These are phyloP conservation scores for Tolypocladium pustulatum DNA, from an alignment of 2,329 filamentous ascomycete species.

Conservation along the genomic window DNA sequence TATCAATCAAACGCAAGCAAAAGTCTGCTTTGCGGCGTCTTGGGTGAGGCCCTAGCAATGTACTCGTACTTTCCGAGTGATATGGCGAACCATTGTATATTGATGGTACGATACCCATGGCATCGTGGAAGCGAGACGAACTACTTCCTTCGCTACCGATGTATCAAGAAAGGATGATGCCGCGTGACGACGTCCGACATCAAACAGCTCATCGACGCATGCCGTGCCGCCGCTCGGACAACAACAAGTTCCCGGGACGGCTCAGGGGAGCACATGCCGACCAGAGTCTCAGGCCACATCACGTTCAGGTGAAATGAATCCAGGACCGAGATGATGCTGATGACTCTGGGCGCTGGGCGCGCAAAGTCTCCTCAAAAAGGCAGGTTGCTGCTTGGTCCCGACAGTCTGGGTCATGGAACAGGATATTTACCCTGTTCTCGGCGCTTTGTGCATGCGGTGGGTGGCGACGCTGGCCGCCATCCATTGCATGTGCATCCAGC, in stretches of 20 bases:
- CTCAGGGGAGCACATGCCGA: not conserved
- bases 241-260: not conserved
- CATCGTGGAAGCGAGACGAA: not conserved
- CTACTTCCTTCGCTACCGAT: not conserved
- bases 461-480: not conserved
- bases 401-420: slow-evolving; percentile 5
- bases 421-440: not conserved
- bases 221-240: not conserved
- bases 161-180: not conserved
- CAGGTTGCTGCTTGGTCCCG: slow-evolving; percentile 4
- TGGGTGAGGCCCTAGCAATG: not conserved
- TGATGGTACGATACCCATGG: not conserved
- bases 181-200: not conserved
- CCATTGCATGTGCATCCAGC: not conserved
- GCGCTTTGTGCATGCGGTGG: not conserved
- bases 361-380: slow-evolving; percentile 2
- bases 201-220: not conserved
- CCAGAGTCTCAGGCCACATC: not conserved
- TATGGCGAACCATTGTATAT: not conserved
- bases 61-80: not conserved
- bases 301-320: not conserved
- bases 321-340: not conserved
- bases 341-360: slow-evolving; percentile 5
- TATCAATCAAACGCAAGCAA: not conserved
- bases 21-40: not conserved